Base-by-base conservation (phyloP, 108 stramenopile genomes). In the Stephanodiscus triporus region DNA sequence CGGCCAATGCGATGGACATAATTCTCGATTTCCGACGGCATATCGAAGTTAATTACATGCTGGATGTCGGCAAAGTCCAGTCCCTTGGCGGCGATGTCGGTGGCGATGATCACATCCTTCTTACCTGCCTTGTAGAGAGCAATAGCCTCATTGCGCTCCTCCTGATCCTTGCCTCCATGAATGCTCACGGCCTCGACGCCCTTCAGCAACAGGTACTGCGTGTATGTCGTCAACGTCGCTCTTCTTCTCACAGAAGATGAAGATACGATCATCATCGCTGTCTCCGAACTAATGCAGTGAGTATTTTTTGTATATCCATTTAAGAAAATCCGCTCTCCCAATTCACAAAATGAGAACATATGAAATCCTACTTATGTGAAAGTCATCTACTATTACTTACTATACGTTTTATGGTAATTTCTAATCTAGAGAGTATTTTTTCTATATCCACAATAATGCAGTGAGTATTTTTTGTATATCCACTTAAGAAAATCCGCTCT, bases 1-100 rank as follows among this genome's bases (percentile, higher is more conserved):
- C 99, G 96, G n/a, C 99, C 99, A 68, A 99, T 99, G 30, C 91
- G 69, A 79, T 95, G 91, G 16, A 92, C 91, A 68, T 95, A 95
- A 70, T 98, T 99, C 87, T 99, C 99, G 69, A 99, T 98, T 82
- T 99, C 98, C 55, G 76, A 78, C 17, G 99, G 99, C 99, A 99
- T 99, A 86, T 99, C 98, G 73, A 97, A 99, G 67, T 99, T 99
- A 68, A 99, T 98, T 2, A 99, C 99, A 73, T 99, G 98, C 81
- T 76, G 78, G 73, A 99, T 98, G 73, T 97, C 91, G 3, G 97
- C 87, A 75, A 99, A 99, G 74, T 99, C 99, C 55, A 99, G 78
- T 27, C 99, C 99, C 78, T 99, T 99, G 58, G 99, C 99, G 11
- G 99, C 99, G 42, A 99, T 75, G 81, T 99, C 99, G 0, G 98